Base-by-base conservation (phyloP, 495 filamentous ascomycete genomes). In the Trichodelitschia bisporula region DNA sequence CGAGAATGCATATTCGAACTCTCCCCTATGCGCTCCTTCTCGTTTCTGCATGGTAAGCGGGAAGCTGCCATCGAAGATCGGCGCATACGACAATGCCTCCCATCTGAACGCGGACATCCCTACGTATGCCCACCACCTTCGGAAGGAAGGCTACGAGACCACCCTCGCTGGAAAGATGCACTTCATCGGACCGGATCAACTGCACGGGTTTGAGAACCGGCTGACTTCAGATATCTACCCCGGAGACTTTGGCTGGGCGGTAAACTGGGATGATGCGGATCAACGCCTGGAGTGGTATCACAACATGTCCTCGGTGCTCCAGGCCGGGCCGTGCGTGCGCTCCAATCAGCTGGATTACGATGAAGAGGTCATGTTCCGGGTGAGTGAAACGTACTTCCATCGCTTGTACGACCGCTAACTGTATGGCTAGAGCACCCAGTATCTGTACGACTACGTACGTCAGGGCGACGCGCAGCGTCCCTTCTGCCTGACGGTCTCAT, bases 271-370 rank as follows among this genome's bases (percentile, higher is more conserved):
- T 46, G 61, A 76, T 36, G 77, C 79, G 10, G 75, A 86, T 21
- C 67, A 70, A 17, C 62, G 78, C 28, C 64, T 72, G 25, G 79
- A 91, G 50, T 91, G 76, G 69, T 89, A 84, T 41, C 79, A 91
- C 55, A 89, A 86, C 53, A 77, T 77, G 50, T 73, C 72, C 34
- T 86, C 77, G 5, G 79, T 91, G 37, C 55, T 78, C 47, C 76
- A 91, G 42, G 79, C 79, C 1, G 79, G 79, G 5, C 59, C 64
- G 2, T 82, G 78, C 32, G 64, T 86, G 18, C 62, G 77, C 35
- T 79, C 73, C 41, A 91, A 91, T 54, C 79, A 91, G 54, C 62
- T 91, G n/a, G 79, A 91, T 43, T 91, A 77, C 39, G 79, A 91
- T 40, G 77, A 86, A 52, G 79, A 91, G 49, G 77, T 86, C 40